Conservation (phyloP, 2,329 filamentous ascomycete species). For the Aaosphaeria pasadenensis region DNA sequence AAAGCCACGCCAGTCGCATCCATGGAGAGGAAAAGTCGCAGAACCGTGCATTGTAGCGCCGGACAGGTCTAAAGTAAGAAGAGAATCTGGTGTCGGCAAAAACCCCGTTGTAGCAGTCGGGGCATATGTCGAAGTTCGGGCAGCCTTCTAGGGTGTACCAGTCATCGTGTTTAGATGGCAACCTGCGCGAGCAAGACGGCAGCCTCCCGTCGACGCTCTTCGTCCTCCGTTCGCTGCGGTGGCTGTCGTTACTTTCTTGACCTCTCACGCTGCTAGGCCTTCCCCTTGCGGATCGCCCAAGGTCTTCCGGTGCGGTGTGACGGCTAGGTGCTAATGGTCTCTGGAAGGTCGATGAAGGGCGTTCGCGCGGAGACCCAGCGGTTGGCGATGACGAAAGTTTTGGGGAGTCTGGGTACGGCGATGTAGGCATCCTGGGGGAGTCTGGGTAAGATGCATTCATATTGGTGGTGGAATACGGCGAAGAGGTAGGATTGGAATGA, state of each 20-base stretch:
- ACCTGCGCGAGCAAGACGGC: slow-evolving; percentile 65
- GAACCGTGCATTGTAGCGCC: slow-evolving; percentile 57
- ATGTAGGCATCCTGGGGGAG: slow-evolving; percentile 1
- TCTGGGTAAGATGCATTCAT: slow-evolving; percentile 19
- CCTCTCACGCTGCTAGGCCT: slow-evolving; percentile 27
- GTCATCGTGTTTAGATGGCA: slow-evolving; percentile 64
- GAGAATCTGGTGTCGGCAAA: slow-evolving; percentile 68
- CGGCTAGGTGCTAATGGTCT: slow-evolving; percentile 9
- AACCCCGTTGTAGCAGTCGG: slow-evolving; percentile 70
- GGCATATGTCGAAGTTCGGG: slow-evolving; percentile 76
- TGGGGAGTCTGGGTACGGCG: slow-evolving; percentile 18
- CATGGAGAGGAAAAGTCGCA: slow-evolving; percentile 83
- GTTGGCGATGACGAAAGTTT: slow-evolving; percentile 16
- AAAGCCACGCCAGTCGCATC: slow-evolving; percentile 80
- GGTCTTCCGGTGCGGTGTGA: slow-evolving; percentile 17
- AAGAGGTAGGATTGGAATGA: slow-evolving; percentile 16
- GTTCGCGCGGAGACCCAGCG: slow-evolving; percentile 19
- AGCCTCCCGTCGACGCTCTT: slow-evolving; percentile 19
- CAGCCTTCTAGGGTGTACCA: slow-evolving; percentile 77
- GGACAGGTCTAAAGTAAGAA: slow-evolving; percentile 62
- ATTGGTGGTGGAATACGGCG: slow-evolving; percentile 10
- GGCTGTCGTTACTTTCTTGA: slow-evolving; percentile 18
- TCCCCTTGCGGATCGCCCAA: slow-evolving; percentile 14
- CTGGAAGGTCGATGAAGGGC: slow-evolving; percentile 6
- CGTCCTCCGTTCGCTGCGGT: slow-evolving; percentile 15